Evolutionary conservation across 2,329 filamentous ascomycete genomes (phyloP).

Genomic region (Biscogniauxia marginata): DNA sequence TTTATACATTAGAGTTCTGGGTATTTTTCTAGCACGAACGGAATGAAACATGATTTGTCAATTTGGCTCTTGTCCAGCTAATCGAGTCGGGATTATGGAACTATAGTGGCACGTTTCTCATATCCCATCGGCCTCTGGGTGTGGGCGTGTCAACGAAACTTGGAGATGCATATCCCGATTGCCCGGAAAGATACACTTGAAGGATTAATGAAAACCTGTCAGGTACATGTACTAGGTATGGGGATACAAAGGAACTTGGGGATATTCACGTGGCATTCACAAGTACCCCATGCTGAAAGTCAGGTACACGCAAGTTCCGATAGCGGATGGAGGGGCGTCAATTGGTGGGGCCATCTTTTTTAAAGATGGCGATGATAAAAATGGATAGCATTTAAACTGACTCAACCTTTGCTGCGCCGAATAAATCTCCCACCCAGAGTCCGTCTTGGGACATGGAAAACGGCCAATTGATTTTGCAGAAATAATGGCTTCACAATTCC

Average conservation of each 20-base stretch:
- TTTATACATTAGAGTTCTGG: not conserved
- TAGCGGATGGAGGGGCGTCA: conserved; percentile 30
- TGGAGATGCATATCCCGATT: not conserved
- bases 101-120: not conserved
- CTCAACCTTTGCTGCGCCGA: conserved; percentile 6
- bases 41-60: not conserved
- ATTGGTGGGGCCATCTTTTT: conserved; percentile 22
- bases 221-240: not conserved
- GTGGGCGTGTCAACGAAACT: too few relatives aligned
- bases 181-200: too few relatives aligned
- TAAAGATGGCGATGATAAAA: not conserved
- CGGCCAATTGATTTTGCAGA: conserved; percentile 2
- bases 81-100: too few relatives aligned
- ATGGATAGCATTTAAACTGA: conserved; percentile 3
- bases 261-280: not conserved
- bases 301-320: conserved; percentile 17
- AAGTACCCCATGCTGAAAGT: not conserved
- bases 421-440: not conserved
- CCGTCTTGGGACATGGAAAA: not conserved
- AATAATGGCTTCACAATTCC: conserved; percentile 41
- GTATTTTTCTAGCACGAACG: not conserved
- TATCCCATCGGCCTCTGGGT: not conserved
- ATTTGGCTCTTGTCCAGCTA: not conserved
- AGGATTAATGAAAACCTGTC: too few relatives aligned
- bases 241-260: not conserved